These are phyloP conservation scores for Diplodia intermedia DNA, from an alignment of 2,329 filamentous ascomycete species.

Conservation along the genomic window DNA sequence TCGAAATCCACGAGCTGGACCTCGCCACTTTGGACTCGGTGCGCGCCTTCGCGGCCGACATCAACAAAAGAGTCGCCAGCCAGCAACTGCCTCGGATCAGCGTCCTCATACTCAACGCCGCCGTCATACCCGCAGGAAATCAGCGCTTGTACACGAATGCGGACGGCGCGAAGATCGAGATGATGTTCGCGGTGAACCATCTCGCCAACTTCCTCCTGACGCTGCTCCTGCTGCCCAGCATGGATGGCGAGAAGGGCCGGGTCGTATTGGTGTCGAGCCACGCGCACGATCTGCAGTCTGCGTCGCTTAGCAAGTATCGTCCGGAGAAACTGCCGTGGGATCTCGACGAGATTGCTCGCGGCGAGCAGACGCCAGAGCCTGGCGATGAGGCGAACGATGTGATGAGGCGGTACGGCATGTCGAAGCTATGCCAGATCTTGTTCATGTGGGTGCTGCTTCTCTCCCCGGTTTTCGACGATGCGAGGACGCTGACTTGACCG, in stretches of 20 bases:
- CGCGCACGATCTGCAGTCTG: neutral
- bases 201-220: slow-evolving; percentile 38
- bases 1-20: slow-evolving; percentile 32
- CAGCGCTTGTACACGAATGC: slow-evolving; percentile 11
- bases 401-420: slow-evolving; percentile 20
- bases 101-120: slow-evolving; percentile 50
- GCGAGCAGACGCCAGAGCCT: neutral
- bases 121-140: neutral
- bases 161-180: slow-evolving; percentile 35
- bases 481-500: neutral
- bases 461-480: neutral
- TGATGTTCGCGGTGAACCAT: slow-evolving; percentile 37
- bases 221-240: slow-evolving; percentile 38
- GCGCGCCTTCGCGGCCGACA: slow-evolving; percentile 33
- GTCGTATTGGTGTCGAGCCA: slow-evolving; percentile 37
- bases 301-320: neutral
- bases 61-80: slow-evolving; percentile 37
- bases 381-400: slow-evolving; percentile 16
- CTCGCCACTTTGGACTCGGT: slow-evolving; percentile 34
- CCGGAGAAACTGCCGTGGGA: slow-evolving; percentile 10
- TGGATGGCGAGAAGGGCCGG: slow-evolving; percentile 37
- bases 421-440: slow-evolving; percentile 24
- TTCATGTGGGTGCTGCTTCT: slow-evolving; percentile 14
- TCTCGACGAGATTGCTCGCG: neutral
- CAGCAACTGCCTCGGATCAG: slow-evolving; percentile 51